A percentile compares a stretch with the other conserved stretches of the same genome.
Evolutionary conservation across 2,329 filamentous ascomycete species (phyloP).

Genomic region (Botrytis squamosa): DNA sequence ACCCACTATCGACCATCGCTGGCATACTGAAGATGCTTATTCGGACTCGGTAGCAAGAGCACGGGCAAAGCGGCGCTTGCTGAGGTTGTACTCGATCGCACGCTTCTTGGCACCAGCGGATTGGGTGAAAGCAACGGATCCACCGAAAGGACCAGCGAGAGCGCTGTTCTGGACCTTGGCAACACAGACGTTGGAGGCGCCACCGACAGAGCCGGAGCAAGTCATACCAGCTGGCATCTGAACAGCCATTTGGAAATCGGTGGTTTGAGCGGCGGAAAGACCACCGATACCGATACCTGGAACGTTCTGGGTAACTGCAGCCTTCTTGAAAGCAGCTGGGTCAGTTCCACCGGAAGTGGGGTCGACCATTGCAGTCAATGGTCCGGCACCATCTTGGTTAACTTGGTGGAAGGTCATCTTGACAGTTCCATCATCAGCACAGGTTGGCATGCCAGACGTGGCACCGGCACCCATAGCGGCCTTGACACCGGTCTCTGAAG

Average conservation of each 20-base stretch:
- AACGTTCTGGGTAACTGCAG: conserved; percentile 59
- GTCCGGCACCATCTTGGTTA: conserved; percentile 69
- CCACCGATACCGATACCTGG: conserved; percentile 51
- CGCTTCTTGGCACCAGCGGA: conserved; percentile 57
- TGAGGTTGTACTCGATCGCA: conserved; percentile 53
- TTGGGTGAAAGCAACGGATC: conserved; percentile 65
- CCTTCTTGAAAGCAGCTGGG: conserved; percentile 57
- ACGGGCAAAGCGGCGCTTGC: conserved; percentile 41
- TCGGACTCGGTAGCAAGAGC: conserved; percentile 27
- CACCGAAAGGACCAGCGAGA: conserved; percentile 64
- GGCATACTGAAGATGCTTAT: conserved; percentile 24
- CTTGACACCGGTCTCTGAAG: conserved; percentile 53
- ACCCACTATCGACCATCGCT: background rate
- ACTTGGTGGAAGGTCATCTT: conserved; percentile 67
- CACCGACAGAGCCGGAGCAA: conserved; percentile 58
- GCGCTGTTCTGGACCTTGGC: conserved; percentile 63
- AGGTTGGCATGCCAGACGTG: conserved; percentile 55
- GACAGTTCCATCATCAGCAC: conserved; percentile 58
- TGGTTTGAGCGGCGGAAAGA: conserved; percentile 57
- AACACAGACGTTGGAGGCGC: conserved; percentile 61
- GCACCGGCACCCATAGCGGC: conserved; percentile 55
- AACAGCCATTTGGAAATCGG: conserved; percentile 63
- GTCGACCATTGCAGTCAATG: conserved; percentile 60
- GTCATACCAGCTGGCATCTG: conserved; percentile 68
- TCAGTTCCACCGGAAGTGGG: conserved; percentile 63